Conservation (phyloP, 1,284 basidiomycete species). For the Sporisorium reilianum region DNA sequence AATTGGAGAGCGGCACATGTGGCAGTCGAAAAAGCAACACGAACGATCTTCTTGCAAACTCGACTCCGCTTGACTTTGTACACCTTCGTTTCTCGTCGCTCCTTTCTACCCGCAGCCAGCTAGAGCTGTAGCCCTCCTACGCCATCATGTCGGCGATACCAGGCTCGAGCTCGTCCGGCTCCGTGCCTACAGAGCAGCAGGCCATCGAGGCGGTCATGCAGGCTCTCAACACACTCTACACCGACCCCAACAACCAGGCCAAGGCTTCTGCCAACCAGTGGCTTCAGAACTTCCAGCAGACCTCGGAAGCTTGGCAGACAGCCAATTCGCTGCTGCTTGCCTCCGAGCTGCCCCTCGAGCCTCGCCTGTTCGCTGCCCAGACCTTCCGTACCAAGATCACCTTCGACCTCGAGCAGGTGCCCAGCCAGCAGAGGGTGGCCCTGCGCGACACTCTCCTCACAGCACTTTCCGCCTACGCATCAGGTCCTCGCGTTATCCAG, state of each 20-base stretch:
- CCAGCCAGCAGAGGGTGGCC: constrained; percentile 77
- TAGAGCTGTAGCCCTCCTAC: neutral
- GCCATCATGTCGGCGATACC: constrained; percentile 24
- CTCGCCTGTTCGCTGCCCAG: constrained; percentile 94
- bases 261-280: constrained; percentile 75
- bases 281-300: constrained; percentile 70
- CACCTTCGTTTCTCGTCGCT: neutral
- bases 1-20: constrained; percentile 4
- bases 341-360: constrained; percentile 81
- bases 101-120: neutral
- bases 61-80: neutral
- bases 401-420: constrained; percentile 92
- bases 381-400: constrained; percentile 95
- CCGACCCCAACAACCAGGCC: constrained; percentile 80
- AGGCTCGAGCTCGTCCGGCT: constrained; percentile 24
- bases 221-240: constrained; percentile 73
- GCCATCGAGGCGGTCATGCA: constrained; percentile 69
- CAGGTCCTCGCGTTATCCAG: constrained; percentile 87
- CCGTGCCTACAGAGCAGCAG: constrained; percentile 31
- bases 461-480: constrained; percentile 76
- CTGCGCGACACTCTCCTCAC: constrained; percentile 88
- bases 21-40: constrained; percentile 8
- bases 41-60: constrained; percentile 10
- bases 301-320: constrained; percentile 92
- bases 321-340: constrained; percentile 90